phyloP scores from a whole-genome alignment of 257 asterid genomes.

The Thymus mandschuricus region DNA sequence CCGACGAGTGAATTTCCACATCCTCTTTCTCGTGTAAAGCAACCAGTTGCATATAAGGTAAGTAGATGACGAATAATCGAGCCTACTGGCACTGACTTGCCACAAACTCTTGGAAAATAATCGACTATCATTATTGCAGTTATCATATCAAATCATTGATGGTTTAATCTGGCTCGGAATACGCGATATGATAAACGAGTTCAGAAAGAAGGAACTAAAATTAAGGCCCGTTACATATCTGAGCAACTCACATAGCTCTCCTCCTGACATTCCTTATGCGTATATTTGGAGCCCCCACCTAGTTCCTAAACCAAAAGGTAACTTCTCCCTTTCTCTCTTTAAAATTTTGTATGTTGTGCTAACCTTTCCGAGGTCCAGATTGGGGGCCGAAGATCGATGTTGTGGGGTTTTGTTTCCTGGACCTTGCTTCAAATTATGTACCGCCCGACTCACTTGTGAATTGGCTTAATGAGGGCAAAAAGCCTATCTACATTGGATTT shows the following conservation, averaged over 20 bases:
- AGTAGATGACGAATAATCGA: slow-evolving; percentile 35
- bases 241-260: slow-evolving; percentile 61
- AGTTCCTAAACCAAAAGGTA: slow-evolving; percentile 93
- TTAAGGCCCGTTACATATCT: slow-evolving; percentile 82
- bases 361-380: slow-evolving; percentile 52
- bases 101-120: background rate
- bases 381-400: slow-evolving; percentile 95
- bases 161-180: slow-evolving; percentile 88
- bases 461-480: slow-evolving; percentile 75
- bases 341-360: background rate
- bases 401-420: slow-evolving; percentile 93
- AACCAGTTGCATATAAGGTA: slow-evolving; percentile 75
- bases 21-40: slow-evolving; percentile 95
- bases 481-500: slow-evolving; percentile 88
- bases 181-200: slow-evolving; percentile 86
- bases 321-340: slow-evolving; percentile 17
- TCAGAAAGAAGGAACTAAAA: slow-evolving; percentile 78
- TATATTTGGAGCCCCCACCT: slow-evolving; percentile 98
- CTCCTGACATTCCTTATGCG: slow-evolving; percentile 63
- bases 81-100: slow-evolving; percentile 21
- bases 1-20: slow-evolving; percentile 93
- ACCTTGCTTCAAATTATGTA: slow-evolving; percentile 81
- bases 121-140: slow-evolving; percentile 44
- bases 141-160: slow-evolving; percentile 90
- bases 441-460: slow-evolving; percentile 76